Percentiles rank a stretch among this genome's conserved stretches.
Evolutionary conservation across 2,329 filamentous ascomycete species (phyloP).

Genomic region (Fusarium burgessii): DNA sequence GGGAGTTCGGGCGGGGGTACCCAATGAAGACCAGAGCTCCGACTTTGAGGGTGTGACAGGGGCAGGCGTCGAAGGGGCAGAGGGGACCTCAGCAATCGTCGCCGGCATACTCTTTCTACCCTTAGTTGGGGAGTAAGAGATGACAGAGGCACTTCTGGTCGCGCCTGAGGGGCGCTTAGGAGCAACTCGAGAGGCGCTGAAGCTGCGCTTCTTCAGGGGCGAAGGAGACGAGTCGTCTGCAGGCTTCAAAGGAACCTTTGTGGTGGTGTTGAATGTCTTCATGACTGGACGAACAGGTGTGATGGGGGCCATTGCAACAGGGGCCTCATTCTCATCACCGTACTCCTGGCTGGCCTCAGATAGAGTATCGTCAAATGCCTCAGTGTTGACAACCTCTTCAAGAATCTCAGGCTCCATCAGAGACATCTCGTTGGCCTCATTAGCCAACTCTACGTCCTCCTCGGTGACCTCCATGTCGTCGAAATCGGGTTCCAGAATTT

Average conservation of each 20-base stretch:
- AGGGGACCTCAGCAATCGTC: constrained; percentile 34
- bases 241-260: constrained; percentile 80
- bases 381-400: constrained; percentile 51
- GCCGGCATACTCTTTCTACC: constrained; percentile 49
- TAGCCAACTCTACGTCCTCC: constrained; percentile 68
- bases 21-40: constrained; percentile 65
- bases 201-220: constrained; percentile 62
- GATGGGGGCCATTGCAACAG: constrained; percentile 61
- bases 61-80: constrained; percentile 49
- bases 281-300: constrained; percentile 68
- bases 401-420: constrained; percentile 60
- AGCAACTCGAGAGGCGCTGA: constrained; percentile 63
- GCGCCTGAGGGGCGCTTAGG: constrained; percentile 57
- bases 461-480: constrained; percentile 62
- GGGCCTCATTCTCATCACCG: constrained; percentile 73
- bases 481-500: constrained; percentile 51
- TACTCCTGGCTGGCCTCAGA: constrained; percentile 75
- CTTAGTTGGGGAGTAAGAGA: constrained; percentile 67
- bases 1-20: constrained; percentile 68
- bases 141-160: constrained; percentile 63
- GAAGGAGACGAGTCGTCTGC: constrained; percentile 69
- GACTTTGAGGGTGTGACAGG: constrained; percentile 60
- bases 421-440: constrained; percentile 72
- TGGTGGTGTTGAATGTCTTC: constrained; percentile 75
- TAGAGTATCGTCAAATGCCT: constrained; percentile 60